Evolutionary conservation across 78 protist genomes (phyloP).

Genomic region (Capsaspora owczarzaki): DNA sequence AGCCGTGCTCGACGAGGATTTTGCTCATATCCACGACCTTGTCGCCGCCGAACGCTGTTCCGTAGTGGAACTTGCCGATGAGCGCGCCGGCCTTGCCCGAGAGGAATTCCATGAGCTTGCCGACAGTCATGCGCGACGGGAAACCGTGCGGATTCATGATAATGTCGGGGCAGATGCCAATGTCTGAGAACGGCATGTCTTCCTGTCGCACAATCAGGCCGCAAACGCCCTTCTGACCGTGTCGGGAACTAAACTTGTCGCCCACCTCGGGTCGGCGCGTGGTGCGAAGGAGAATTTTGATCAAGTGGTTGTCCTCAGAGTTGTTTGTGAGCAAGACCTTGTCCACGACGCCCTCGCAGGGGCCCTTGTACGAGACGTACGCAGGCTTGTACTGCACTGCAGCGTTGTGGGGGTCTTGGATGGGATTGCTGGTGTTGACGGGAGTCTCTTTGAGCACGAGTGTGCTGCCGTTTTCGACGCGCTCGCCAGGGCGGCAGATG

Average conservation of each 20-base stretch:
- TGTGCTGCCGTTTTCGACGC: conserved; percentile 19
- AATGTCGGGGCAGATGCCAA: conserved; percentile 97
- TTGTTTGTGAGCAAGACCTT: conserved; percentile 76
- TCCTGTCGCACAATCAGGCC: conserved; percentile 92
- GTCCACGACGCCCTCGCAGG: conserved; percentile 46
- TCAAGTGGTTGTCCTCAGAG: conserved; percentile 51
- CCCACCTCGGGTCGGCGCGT: conserved; percentile 96
- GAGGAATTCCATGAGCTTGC: conserved; percentile 95
- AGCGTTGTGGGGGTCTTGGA: background rate
- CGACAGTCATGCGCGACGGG: conserved; percentile 90
- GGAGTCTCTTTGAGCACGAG: conserved; percentile 37
- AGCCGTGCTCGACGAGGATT: conserved; percentile 72
- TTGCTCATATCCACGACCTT: conserved; percentile 61
- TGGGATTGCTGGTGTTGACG: conserved; percentile 10
- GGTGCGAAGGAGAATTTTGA: conserved; percentile 73
- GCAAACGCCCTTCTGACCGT: conserved; percentile 99
- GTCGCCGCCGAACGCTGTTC: conserved; percentile 88
- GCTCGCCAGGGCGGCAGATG: conserved; percentile 35
- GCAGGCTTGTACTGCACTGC: background rate
- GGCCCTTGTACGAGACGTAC: background rate
- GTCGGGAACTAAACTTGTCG: conserved; percentile 98
- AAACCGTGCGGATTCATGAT: conserved; percentile 99
- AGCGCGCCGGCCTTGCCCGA: conserved; percentile 87
- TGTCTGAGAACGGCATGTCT: conserved; percentile 96
- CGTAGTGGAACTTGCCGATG: conserved; percentile 52